Base-by-base conservation (phyloP, 768 basidiomycete species). In the Flagelloscypha sp. region DNA sequence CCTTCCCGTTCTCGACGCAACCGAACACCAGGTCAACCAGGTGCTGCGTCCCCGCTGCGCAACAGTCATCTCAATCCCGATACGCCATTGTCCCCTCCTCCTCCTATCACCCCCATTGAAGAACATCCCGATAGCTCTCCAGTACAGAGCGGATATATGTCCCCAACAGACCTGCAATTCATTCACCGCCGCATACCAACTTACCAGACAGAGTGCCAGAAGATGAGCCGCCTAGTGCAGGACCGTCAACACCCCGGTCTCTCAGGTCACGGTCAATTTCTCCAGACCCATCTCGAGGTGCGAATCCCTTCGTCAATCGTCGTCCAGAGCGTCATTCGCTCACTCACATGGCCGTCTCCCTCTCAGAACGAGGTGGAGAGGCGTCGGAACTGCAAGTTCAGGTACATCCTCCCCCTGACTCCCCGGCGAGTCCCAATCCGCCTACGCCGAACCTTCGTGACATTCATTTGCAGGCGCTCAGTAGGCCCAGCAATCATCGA, bases 371-470 rank as follows among this genome's bases (percentile, higher is more conserved):
- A 75, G 77, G 74, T 61, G n/a, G n/a, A n/a, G n/a, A n/a, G n/a
- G 59, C 34, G 16, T 57, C 79, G 53, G 79, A 80, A 50, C 56
- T 79, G 48, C 63, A 74, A 40, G 72, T 83, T 46, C 79, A 79
- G 54, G 71, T 82, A 42, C 83, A 80, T 61, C 77, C 74, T 20
- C 79, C 79, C 42, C 83, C 84, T 48, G 85, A 88, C 57, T 86
- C 84, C 15, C 84, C 87, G 2, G 62, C 65, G 59, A 77, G 72
- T 44, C 79, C 79, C 27, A 84, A 88, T 53, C 84, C 84, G 15
- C 85, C 85, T 37, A 90, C 87, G n/a, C 87, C 87, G 37, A 76
- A 84, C 52, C 64, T 75, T 37, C 76, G 75, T 49, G 87, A 90
- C 49, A 90, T 90, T 43, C 84, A 78, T 58, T 63, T 87, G 45